Conservation (phyloP, 345 rosid species). For the Boechera stricta region DNA sequence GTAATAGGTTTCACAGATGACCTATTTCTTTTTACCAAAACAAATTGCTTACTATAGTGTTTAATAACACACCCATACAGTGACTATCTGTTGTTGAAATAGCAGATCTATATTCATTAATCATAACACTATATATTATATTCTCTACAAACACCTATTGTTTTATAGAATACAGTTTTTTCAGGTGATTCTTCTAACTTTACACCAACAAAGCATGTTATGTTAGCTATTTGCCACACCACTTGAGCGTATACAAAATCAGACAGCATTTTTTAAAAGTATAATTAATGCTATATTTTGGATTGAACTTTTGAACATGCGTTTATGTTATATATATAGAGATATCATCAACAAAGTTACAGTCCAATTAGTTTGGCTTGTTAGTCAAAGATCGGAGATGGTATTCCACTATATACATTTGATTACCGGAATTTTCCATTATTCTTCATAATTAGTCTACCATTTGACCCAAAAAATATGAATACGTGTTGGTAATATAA, state of each 20-base stretch:
- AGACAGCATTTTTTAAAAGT: not conserved
- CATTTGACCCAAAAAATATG: not conserved
- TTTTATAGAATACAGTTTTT: constrained; percentile 1
- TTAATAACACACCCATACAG: constrained; percentile 11
- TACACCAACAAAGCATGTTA: not conserved
- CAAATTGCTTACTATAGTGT: not conserved
- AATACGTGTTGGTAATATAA: not conserved
- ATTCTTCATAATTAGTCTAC: constrained; percentile 18
- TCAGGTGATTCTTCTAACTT: constrained; percentile 32
- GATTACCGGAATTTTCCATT: not conserved
- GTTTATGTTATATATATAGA: not conserved
- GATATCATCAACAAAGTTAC: no score
- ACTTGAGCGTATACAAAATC: constrained; percentile 13
- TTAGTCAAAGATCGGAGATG: not conserved
- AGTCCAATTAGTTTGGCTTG: not conserved
- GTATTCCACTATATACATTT: not conserved
- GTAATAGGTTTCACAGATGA: not conserved
- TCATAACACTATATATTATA: not conserved
- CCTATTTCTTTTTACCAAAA: not conserved
- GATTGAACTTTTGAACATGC: constrained; percentile 5
- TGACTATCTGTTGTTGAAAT: not conserved
- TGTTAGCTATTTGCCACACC: constrained; percentile 19
- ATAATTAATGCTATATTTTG: not conserved
- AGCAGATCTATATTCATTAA: not conserved
- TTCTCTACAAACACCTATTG: not conserved